Percentiles rank a stretch among this genome's conserved stretches.
phyloP scores from a whole-genome alignment of 2,329 filamentous ascomycete species.

The Diplodia intermedia region DNA sequence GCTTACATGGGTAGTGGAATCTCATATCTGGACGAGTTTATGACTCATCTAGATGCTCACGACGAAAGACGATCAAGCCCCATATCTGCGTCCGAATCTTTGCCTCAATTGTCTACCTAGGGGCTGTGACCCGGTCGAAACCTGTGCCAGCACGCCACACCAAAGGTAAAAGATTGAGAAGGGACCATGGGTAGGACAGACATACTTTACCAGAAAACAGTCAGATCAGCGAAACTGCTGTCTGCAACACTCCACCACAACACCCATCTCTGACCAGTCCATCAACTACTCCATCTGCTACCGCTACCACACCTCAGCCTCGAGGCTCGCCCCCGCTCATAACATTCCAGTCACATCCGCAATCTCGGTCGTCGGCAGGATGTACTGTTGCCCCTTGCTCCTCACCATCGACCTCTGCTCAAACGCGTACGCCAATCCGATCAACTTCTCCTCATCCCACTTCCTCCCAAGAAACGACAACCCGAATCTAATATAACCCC shows the following conservation, averaged over 20 bases:
- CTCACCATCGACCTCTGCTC: slow-evolving; percentile 66
- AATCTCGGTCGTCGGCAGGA: slow-evolving; percentile 56
- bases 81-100: too few species aligned
- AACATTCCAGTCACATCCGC: slow-evolving; percentile 13
- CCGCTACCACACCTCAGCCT: too few species aligned
- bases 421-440: slow-evolving; percentile 72
- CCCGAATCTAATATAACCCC: slow-evolving; percentile 56
- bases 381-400: slow-evolving; percentile 56
- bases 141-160: neutral
- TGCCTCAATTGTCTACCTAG: too few species aligned
- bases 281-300: neutral
- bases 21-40: too few species aligned
- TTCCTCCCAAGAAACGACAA: slow-evolving; percentile 67
- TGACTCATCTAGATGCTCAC: too few species aligned
- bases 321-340: neutral
- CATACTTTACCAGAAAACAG: neutral
- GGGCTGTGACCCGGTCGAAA: neutral
- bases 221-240: neutral
- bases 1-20: too few species aligned
- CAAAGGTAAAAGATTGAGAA: neutral
- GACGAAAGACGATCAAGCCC: too few species aligned
- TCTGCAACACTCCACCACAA: neutral
- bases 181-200: neutral
- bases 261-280: neutral
- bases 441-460: slow-evolving; percentile 67